A percentile compares a stretch with the other conserved stretches of the same genome.
phyloP scores from a whole-genome alignment of 257 asterid species.

The Euphrasia confusa region DNA sequence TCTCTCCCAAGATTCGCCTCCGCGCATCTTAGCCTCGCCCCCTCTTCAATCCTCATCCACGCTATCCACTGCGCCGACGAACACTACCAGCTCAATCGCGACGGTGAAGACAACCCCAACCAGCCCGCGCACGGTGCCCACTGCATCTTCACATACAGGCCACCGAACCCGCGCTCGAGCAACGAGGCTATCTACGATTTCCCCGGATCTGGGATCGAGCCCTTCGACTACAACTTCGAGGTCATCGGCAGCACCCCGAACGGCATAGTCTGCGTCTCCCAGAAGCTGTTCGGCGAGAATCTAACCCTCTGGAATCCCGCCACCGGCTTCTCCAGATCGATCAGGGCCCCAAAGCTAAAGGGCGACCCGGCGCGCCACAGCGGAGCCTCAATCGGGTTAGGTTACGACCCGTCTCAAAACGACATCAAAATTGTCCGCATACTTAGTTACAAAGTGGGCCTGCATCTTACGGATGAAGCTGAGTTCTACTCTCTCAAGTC shows the following conservation, averaged over 20 bases:
- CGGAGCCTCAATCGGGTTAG: not conserved
- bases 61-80: not conserved
- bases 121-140: not conserved
- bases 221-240: not conserved
- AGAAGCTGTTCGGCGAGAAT: not conserved
- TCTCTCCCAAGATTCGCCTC: not conserved
- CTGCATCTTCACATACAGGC: not conserved
- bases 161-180: not conserved
- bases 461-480: not conserved
- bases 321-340: not conserved
- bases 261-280: constrained; percentile 9
- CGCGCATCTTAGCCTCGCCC: not conserved
- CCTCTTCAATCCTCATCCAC: not conserved
- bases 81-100: not conserved
- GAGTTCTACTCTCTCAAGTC: not conserved
- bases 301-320: constrained; percentile 13
- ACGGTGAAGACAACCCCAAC: not conserved
- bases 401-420: not conserved
- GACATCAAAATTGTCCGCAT: not conserved
- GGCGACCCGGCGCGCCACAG: not conserved
- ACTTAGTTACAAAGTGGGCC: not conserved
- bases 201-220: not conserved
- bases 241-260: not conserved
- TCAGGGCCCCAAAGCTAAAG: not conserved
- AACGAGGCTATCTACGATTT: not conserved